A percentile compares a stretch with the other conserved stretches of the same genome.
Conservation (phyloP, 495 filamentous ascomycete genomes). For the Xylaria bambusicola region DNA sequence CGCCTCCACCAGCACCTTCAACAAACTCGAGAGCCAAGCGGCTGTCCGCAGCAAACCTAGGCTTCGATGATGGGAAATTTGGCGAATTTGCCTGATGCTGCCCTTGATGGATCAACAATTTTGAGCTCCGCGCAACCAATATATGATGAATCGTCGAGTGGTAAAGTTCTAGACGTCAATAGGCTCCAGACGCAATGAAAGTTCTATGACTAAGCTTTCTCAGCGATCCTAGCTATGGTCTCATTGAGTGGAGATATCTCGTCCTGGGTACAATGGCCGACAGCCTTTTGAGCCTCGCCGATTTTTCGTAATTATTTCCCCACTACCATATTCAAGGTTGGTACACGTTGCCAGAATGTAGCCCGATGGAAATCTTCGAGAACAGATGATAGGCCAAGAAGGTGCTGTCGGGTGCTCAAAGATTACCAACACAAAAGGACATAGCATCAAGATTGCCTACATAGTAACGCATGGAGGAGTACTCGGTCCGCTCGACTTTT, state of each 20-base stretch:
- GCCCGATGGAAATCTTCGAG: neutral
- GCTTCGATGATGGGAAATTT: slow-evolving; percentile 69
- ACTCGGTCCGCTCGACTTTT: slow-evolving; percentile 36
- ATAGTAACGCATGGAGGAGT: slow-evolving; percentile 26
- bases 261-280: neutral
- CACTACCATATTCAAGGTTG: neutral
- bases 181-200: slow-evolving; percentile 1
- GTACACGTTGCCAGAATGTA: neutral
- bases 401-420: no score
- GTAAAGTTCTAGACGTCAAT: slow-evolving; percentile 5
- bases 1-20: slow-evolving; percentile 56
- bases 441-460: no score
- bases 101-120: slow-evolving; percentile 8
- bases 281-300: neutral
- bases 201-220: slow-evolving; percentile 10
- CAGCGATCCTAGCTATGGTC: neutral
- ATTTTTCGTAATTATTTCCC: neutral
- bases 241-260: no score
- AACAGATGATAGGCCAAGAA: no score
- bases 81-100: slow-evolving; percentile 58
- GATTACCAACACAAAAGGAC: no score
- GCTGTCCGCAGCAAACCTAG: slow-evolving; percentile 53
- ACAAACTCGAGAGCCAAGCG: slow-evolving; percentile 52
- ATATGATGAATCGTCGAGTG: neutral
- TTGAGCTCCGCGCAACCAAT: neutral